A percentile compares a stretch with the other conserved stretches of the same genome.
These are phyloP conservation scores for Fusarium mexicanum DNA, from an alignment of 2,329 filamentous ascomycete genomes.

Conservation along the genomic window DNA sequence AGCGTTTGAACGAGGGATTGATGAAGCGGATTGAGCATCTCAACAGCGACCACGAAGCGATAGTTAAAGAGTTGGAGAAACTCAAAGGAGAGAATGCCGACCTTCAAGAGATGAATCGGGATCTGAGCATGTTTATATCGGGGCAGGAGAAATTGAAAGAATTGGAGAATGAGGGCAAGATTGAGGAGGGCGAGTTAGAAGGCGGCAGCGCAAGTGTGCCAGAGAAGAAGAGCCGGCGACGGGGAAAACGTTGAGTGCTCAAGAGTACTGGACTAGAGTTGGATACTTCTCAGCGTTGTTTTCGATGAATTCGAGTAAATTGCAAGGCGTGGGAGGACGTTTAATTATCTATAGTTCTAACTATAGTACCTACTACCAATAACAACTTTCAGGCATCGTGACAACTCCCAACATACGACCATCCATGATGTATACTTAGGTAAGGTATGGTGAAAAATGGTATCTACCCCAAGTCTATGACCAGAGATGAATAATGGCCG, in stretches of 20 bases:
- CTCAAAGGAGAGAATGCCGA: constrained; percentile 74
- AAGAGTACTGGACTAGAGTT: neutral
- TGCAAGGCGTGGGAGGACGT: neutral
- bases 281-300: neutral
- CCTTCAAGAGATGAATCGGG: constrained; percentile 85
- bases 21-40: constrained; percentile 84
- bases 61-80: constrained; percentile 66
- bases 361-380: neutral
- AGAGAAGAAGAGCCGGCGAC: constrained; percentile 65
- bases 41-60: constrained; percentile 66
- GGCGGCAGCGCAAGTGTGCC: constrained; percentile 76
- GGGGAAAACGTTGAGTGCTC: constrained; percentile 51
- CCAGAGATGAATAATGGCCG: neutral
- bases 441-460: neutral
- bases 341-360: neutral
- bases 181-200: constrained; percentile 76
- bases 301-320: neutral
- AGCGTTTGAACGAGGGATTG: constrained; percentile 81
- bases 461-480: neutral
- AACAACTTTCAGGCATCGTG: neutral
- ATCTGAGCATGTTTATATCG: constrained; percentile 87
- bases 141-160: constrained; percentile 82
- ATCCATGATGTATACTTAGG: neutral
- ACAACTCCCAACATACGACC: neutral
- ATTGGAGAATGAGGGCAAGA: constrained; percentile 67